phyloP scores from a whole-genome alignment of 768 basidiomycete species.

The Lactarius evosmus region DNA sequence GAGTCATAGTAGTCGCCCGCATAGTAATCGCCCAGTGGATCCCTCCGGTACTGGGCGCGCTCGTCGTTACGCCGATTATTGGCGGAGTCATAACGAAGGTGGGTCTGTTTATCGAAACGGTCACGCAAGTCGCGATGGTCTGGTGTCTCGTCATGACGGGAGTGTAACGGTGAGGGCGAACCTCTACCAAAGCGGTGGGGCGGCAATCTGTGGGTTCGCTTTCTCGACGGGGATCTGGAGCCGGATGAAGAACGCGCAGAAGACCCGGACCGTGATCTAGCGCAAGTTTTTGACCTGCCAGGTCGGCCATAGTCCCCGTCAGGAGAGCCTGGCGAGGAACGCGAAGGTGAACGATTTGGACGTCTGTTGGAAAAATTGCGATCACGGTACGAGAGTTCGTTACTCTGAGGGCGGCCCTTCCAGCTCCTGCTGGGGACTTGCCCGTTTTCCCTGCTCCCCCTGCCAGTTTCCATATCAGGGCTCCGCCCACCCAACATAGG shows the following conservation, averaged over 20 bases:
- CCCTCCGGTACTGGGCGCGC: slow-evolving; percentile 23
- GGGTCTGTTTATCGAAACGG: slow-evolving; percentile 5
- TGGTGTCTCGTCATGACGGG: slow-evolving; percentile 19
- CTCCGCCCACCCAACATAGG: not conserved
- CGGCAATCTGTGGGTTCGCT: slow-evolving; percentile 22
- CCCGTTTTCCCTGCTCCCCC: slow-evolving; percentile 13
- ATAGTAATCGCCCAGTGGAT: slow-evolving; percentile 10
- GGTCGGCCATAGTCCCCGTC: slow-evolving; percentile 7
- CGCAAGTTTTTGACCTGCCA: slow-evolving; percentile 14
- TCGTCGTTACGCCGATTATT: slow-evolving; percentile 19
- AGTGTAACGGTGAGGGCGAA: slow-evolving; percentile 16
- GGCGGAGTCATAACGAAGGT: slow-evolving; percentile 15
- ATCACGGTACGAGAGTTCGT: slow-evolving; percentile 7
- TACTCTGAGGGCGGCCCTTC: slow-evolving; percentile 15
- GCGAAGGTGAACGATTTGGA: slow-evolving; percentile 12
- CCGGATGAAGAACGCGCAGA: slow-evolving; percentile 22
- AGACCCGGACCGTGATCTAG: slow-evolving; percentile 20
- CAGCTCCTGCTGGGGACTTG: slow-evolving; percentile 5
- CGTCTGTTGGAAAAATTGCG: slow-evolving; percentile 18
- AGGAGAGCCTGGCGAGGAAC: slow-evolving; percentile 18
- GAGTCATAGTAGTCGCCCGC: slow-evolving; percentile 18
- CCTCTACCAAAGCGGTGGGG: slow-evolving; percentile 20
- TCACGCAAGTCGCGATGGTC: slow-evolving; percentile 16
- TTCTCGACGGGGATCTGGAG: slow-evolving; percentile 25
- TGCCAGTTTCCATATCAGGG: not conserved